A percentile compares a stretch with the other conserved stretches of the same genome.
Conservation (phyloP, 169 alveolate species). For the Pseudocohnilembus persalinus region DNA sequence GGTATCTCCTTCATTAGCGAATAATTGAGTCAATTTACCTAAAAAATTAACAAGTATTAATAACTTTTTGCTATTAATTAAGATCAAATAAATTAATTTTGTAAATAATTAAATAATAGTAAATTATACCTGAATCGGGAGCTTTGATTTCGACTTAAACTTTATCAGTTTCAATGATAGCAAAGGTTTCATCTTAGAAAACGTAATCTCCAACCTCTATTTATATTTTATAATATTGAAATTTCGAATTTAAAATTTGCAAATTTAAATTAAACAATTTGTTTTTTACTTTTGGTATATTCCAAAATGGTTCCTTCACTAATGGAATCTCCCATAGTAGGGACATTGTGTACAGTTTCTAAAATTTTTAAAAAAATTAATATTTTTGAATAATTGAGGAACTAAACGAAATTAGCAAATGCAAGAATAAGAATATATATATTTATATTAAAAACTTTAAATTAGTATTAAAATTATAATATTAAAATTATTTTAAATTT, state of each 20-base stretch:
- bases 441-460: no score
- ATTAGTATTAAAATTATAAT: no score
- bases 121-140: slow-evolving; percentile 74
- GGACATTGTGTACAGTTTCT: slow-evolving; percentile 60
- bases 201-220: slow-evolving; percentile 89
- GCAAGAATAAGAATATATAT: no score
- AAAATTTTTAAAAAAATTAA: no score
- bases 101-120: slow-evolving; percentile 18
- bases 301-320: slow-evolving; percentile 70
- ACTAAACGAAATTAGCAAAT: no score
- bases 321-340: slow-evolving; percentile 79
- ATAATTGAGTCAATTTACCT: slow-evolving; percentile 47
- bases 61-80: no score
- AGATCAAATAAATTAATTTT: no score
- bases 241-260: not conserved
- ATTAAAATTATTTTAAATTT: no score
- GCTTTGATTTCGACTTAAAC: slow-evolving; percentile 92
- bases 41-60: no score
- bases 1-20: slow-evolving; percentile 65
- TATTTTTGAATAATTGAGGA: no score
- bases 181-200: slow-evolving; percentile 89
- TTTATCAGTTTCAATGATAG: slow-evolving; percentile 95
- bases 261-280: not conserved
- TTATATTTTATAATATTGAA: not conserved
- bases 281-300: slow-evolving; percentile 45